These are phyloP conservation scores for Phytophthora sojae DNA, from an alignment of 352 stramenopile species.

Conservation along the genomic window DNA sequence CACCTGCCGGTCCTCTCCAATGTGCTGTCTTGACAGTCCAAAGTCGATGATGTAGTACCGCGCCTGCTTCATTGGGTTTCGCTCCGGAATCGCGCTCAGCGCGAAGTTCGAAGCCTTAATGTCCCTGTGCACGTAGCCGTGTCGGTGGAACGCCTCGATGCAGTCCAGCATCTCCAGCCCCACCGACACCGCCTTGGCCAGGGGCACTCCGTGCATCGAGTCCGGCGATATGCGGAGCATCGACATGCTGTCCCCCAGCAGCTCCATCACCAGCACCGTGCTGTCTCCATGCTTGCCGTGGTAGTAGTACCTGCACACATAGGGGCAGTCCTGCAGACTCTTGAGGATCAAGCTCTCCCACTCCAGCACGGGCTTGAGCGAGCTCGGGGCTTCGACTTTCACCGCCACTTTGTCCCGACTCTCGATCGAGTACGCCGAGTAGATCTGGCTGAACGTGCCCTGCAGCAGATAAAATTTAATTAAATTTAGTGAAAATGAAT, in stretches of 20 bases:
- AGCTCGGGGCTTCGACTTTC: conserved; percentile 87
- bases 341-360: conserved; percentile 91
- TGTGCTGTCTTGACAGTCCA: conserved; percentile 81
- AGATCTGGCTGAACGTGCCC: conserved; percentile 92
- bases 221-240: conserved; percentile 86
- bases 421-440: conserved; percentile 84
- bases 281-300: conserved; percentile 88
- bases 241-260: conserved; percentile 90
- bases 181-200: conserved; percentile 75
- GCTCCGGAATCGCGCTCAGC: conserved; percentile 48
- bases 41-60: conserved; percentile 89
- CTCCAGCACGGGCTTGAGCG: conserved; percentile 89
- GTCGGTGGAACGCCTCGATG: conserved; percentile 87
- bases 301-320: conserved; percentile 88
- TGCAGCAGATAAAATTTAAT: conserved; percentile 11
- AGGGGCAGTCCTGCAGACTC: conserved; percentile 81
- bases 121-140: conserved; percentile 90
- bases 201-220: conserved; percentile 78
- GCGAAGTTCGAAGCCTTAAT: conserved; percentile 93
- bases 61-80: conserved; percentile 55
- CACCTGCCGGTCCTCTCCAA: conserved; percentile 68
- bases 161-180: conserved; percentile 89
- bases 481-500: too few relatives aligned
- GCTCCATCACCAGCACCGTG: conserved; percentile 90
- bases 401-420: conserved; percentile 81